Conservation (phyloP, 2,329 filamentous ascomycete species). For the Chrysoporthe austroafricana region DNA sequence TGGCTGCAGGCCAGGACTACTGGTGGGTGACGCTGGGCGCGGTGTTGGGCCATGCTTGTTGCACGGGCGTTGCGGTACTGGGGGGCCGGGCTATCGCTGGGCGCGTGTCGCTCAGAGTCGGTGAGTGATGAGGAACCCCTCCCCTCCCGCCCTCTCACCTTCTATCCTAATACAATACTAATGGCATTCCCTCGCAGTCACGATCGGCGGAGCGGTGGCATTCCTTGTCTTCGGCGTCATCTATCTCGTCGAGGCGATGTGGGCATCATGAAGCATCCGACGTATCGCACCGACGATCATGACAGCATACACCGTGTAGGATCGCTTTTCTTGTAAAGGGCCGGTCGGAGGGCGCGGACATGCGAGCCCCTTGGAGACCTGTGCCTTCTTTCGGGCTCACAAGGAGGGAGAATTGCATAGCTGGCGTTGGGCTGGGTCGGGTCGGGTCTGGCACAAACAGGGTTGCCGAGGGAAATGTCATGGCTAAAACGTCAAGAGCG, state of each 20-base stretch:
- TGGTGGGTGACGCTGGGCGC: constrained; percentile 98
- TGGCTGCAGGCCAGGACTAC: constrained; percentile 97
- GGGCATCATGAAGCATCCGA: constrained; percentile 43
- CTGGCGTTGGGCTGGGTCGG: constrained; percentile 7
- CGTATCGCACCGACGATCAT: not conserved
- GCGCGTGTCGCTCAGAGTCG: constrained; percentile 90
- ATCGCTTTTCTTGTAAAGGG: not conserved
- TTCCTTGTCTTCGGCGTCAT: constrained; percentile 92
- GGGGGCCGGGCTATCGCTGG: constrained; percentile 92
- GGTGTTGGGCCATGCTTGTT: constrained; percentile 82
- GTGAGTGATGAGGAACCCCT: constrained; percentile 60
- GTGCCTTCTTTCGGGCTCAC: not conserved
- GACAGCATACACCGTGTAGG: not conserved
- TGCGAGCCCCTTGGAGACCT: too few relatives aligned
- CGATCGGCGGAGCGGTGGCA: constrained; percentile 84
- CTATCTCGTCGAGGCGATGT: constrained; percentile 82
- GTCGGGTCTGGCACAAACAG: not conserved
- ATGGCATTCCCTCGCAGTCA: constrained; percentile 63
- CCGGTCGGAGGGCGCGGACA: too few relatives aligned
- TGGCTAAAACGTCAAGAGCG: not conserved
- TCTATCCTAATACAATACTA: not conserved
- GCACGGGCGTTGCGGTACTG: constrained; percentile 88
- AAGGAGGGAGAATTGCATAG: constrained; percentile 1
- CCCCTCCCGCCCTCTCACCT: not conserved
- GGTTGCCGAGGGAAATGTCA: not conserved